Evolutionary conservation across 2,329 filamentous ascomycete species (phyloP).

Genomic region (Fusarium subglutinans): DNA sequence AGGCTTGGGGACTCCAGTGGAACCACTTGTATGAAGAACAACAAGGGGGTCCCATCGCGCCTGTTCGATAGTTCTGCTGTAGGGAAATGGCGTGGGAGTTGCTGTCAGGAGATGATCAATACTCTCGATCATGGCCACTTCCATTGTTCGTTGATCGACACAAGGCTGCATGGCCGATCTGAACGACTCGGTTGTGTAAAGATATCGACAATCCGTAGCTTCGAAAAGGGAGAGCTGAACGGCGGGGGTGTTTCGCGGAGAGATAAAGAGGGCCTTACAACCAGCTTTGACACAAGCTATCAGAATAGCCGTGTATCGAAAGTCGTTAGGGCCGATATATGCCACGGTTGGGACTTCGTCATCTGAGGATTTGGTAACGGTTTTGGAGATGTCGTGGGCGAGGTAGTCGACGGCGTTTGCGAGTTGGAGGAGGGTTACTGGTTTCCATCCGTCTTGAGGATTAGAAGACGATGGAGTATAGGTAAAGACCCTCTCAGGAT

Average conservation of each 20-base stretch:
- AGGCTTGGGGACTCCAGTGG: not conserved
- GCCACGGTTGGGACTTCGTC: not conserved
- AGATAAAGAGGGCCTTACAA: constrained; percentile 2
- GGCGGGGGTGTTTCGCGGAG: not conserved
- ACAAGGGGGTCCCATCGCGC: constrained; percentile 1
- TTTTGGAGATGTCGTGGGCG: not conserved
- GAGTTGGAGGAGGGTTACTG: not conserved
- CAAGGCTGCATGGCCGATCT: not conserved
- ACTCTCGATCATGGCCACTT: not conserved
- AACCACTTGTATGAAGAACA: constrained; percentile 4
- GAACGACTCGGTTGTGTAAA: not conserved
- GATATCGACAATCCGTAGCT: not conserved
- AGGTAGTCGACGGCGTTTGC: not conserved
- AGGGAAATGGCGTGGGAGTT: not conserved
- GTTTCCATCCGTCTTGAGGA: not conserved
- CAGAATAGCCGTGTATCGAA: not conserved
- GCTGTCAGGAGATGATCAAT: not conserved
- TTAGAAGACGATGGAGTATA: not conserved
- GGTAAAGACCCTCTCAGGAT: not conserved
- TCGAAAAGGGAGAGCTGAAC: constrained; percentile 8
- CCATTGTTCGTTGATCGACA: not conserved
- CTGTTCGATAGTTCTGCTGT: not conserved
- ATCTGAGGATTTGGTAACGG: not conserved
- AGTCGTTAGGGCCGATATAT: not conserved
- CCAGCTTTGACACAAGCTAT: not conserved